Evolutionary conservation across 768 basidiomycete genomes (phyloP).

Genomic region (Tricholoma sp.): DNA sequence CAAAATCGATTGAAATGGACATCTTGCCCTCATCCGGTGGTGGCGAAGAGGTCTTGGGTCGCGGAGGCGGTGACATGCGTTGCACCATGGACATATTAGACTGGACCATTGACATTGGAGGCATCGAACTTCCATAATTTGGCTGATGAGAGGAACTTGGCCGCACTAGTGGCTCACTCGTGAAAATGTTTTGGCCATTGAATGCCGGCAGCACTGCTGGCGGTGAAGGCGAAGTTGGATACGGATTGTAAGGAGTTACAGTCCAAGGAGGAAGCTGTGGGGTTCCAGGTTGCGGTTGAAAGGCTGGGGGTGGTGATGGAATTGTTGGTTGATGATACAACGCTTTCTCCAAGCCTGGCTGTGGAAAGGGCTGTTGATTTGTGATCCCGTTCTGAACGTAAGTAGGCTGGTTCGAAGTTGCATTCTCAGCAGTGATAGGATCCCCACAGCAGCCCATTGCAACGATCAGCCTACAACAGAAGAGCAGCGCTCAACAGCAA

Average conservation of each 20-base stretch:
- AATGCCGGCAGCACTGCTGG: constrained; percentile 15
- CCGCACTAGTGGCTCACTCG: constrained; percentile 23
- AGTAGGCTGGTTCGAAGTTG: constrained; percentile 26
- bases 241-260: constrained; percentile 23
- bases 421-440: constrained; percentile 23
- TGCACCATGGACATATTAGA: constrained; percentile 13
- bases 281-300: constrained; percentile 10
- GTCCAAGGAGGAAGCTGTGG: constrained; percentile 20
- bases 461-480: neutral
- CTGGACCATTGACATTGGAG: constrained; percentile 15
- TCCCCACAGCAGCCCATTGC: constrained; percentile 71
- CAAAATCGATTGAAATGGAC: constrained; percentile 81
- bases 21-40: constrained; percentile 66
- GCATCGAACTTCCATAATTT: constrained; percentile 7
- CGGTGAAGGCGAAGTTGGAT: constrained; percentile 12
- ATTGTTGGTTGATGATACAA: constrained; percentile 36
- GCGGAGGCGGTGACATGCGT: constrained; percentile 17
- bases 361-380: constrained; percentile 47
- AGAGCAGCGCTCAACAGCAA: neutral
- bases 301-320: constrained; percentile 23
- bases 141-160: constrained; percentile 26
- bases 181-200: constrained; percentile 18
- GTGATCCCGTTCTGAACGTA: constrained; percentile 29
- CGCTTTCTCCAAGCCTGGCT: constrained; percentile 38
- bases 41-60: constrained; percentile 17